phyloP scores from a whole-genome alignment of 2,329 filamentous ascomycete species.

The Trichothecium sympodiale region DNA sequence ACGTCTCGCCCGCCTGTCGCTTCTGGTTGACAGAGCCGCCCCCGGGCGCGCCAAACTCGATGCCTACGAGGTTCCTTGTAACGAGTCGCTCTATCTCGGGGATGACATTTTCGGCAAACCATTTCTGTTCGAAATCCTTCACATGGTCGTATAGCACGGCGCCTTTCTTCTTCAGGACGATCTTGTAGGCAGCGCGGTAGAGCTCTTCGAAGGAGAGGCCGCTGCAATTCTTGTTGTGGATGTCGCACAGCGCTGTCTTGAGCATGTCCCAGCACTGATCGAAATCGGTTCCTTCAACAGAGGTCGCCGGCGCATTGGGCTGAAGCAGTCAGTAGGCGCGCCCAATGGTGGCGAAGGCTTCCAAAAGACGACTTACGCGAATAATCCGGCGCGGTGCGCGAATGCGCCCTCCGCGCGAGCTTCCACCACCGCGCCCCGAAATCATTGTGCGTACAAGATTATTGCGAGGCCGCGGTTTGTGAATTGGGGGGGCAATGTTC shows the following conservation, averaged over 20 bases:
- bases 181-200: conserved; percentile 88
- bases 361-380: conserved; percentile 21
- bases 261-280: conserved; percentile 76
- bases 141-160: conserved; percentile 72
- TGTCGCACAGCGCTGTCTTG: conserved; percentile 67
- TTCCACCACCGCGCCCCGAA: conserved; percentile 34
- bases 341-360: conserved; percentile 5
- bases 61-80: conserved; percentile 51
- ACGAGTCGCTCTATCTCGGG: conserved; percentile 61
- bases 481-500: conserved; percentile 1
- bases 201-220: conserved; percentile 88
- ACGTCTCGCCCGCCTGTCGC: conserved; percentile 69
- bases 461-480: conserved; percentile 1
- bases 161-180: conserved; percentile 81
- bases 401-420: conserved; percentile 26
- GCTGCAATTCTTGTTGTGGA: conserved; percentile 86
- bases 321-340: conserved; percentile 5
- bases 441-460: conserved; percentile 26
- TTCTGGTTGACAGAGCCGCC: conserved; percentile 62
- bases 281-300: conserved; percentile 57
- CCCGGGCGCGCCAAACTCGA: conserved; percentile 40
- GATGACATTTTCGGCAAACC: conserved; percentile 67
- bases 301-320: conserved; percentile 23
- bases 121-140: conserved; percentile 67
- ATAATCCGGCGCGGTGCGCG: conserved; percentile 30